phyloP scores from a whole-genome alignment of 2,329 filamentous ascomycete genomes.

The Raffaelea arxii region DNA sequence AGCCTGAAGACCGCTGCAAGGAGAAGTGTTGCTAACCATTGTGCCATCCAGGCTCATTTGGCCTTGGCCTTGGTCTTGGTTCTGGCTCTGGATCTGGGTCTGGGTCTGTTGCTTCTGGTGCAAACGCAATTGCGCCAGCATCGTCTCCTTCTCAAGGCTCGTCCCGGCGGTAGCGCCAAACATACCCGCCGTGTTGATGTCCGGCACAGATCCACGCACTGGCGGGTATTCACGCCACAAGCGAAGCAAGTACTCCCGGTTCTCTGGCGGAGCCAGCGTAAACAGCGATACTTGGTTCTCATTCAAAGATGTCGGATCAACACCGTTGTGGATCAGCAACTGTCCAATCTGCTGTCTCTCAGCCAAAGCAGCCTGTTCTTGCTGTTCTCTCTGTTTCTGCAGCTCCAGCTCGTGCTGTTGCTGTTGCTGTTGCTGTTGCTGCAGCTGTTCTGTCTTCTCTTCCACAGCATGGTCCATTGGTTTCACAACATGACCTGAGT shows the following conservation, averaged over 20 bases:
- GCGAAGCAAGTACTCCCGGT: constrained; percentile 67
- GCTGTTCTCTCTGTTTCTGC: too few relatives aligned
- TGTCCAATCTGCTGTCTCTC: constrained; percentile 43
- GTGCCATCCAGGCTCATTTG: too few relatives aligned
- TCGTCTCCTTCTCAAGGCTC: constrained; percentile 46
- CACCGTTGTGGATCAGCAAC: constrained; percentile 54
- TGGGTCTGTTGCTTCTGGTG: constrained; percentile 45
- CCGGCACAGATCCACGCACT: too few relatives aligned
- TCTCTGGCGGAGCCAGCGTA: constrained; percentile 59
- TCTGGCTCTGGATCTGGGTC: too few relatives aligned
- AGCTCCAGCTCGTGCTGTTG: too few relatives aligned
- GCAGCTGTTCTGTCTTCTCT: constrained; percentile 15
- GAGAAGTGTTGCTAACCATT: constrained; percentile 17
- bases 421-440: constrained; percentile 18
- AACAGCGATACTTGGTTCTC: constrained; percentile 71
- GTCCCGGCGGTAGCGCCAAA: too few relatives aligned
- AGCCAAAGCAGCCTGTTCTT: constrained; percentile 30
- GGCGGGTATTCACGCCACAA: constrained; percentile 81
- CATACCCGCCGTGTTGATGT: too few relatives aligned
- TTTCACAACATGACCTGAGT: constrained; percentile 57
- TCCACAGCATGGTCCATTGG: constrained; percentile 27
- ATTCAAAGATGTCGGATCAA: constrained; percentile 61
- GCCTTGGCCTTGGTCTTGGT: too few relatives aligned
- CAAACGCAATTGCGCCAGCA: constrained; percentile 52
- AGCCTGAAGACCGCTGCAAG: constrained; percentile 39